These are phyloP conservation scores for Chenopodium suecicum DNA, from an alignment of 148 eudicot species.

Conservation along the genomic window DNA sequence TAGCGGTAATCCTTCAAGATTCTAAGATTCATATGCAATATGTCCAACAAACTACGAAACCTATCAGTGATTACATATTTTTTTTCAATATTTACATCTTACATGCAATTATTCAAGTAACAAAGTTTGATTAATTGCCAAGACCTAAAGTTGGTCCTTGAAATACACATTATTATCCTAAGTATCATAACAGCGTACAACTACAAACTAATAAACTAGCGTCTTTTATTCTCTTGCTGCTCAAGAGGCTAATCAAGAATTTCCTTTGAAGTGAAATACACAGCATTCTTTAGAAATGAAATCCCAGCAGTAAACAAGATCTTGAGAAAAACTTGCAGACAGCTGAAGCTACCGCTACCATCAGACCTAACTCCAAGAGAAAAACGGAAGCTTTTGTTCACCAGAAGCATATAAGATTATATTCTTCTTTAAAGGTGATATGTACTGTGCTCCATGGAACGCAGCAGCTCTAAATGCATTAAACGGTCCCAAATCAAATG, in stretches of 20 bases:
- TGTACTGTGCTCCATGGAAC: conserved; percentile 68
- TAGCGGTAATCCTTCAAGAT: too few relatives aligned
- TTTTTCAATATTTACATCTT: background rate
- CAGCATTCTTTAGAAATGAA: background rate
- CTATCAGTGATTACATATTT: background rate
- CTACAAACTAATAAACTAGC: background rate
- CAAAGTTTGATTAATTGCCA: background rate
- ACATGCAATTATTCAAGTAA: background rate
- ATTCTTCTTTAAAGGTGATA: conserved; percentile 73
- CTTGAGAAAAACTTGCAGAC: too few relatives aligned
- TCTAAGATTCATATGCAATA: too few relatives aligned
- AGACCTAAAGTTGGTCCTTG: background rate
- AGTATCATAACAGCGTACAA: background rate
- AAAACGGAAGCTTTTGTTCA: conserved; percentile 63
- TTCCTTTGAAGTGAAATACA: background rate
- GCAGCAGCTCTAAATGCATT: conserved; percentile 85
- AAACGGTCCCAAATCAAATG: conserved; percentile 77
- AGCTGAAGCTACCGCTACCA: too few relatives aligned
- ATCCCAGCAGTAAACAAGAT: too few relatives aligned
- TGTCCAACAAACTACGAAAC: too few relatives aligned
- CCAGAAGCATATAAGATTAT: conserved; percentile 91
- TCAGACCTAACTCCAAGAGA: conserved; percentile 39
- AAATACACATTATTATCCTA: background rate
- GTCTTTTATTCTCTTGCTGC: background rate
- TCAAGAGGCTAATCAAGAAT: background rate